Conservation (phyloP, 2,329 filamentous ascomycete species). For the Claviceps africana region DNA sequence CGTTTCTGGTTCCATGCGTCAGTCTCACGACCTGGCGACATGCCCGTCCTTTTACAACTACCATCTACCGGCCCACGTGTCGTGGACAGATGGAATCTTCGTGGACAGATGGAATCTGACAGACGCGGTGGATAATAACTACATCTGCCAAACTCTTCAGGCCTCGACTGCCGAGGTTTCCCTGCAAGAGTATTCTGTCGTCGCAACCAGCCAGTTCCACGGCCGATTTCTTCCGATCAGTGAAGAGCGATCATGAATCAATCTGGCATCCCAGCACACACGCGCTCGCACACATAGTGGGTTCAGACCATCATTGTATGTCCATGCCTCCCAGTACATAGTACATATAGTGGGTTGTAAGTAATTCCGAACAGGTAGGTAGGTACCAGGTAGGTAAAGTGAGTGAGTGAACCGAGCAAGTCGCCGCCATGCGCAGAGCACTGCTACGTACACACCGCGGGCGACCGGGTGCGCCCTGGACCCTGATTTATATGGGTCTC, state of each 20-base stretch:
- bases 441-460: not conserved
- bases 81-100: no score
- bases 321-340: not conserved
- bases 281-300: no score
- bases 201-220: not conserved
- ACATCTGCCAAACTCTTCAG: not conserved
- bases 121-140: not conserved
- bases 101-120: not conserved
- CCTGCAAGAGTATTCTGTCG: not conserved
- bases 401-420: not conserved
- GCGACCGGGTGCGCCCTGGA: slow-evolving; percentile 1
- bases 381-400: no score
- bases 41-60: no score
- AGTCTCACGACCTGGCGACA: not conserved
- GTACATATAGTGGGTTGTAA: no score
- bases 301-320: no score
- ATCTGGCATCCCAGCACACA: no score
- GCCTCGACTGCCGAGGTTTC: not conserved
- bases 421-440: not conserved
- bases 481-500: slow-evolving; percentile 14
- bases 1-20: not conserved
- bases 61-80: not conserved
- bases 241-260: no score
- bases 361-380: no score
- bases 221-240: not conserved